Percentiles rank a stretch among this genome's conserved stretches.
These are phyloP conservation scores for Mrakia blollopis DNA, from an alignment of 768 basidiomycete genomes.

Conservation along the genomic window DNA sequence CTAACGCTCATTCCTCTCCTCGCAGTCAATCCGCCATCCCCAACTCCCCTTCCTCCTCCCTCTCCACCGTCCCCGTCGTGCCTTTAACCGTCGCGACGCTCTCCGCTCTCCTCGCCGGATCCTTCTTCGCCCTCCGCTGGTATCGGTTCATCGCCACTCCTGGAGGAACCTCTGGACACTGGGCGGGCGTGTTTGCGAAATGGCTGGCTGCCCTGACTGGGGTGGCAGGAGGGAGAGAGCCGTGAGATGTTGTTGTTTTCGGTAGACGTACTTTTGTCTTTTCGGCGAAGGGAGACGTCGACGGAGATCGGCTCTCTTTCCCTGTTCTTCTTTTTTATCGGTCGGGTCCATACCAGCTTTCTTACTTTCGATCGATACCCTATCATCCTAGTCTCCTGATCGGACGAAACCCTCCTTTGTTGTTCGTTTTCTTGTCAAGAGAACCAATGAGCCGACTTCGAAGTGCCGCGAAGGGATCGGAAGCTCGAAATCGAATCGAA, in stretches of 20 bases:
- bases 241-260: no score
- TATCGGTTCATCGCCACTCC: background rate
- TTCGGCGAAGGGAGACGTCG: no score
- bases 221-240: background rate
- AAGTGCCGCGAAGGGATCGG: background rate
- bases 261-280: no score
- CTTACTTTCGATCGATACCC: no score
- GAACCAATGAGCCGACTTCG: no score
- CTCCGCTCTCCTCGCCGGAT: slow-evolving; percentile 2
- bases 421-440: no score
- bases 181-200: background rate
- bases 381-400: no score
- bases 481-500: background rate
- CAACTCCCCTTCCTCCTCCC: slow-evolving; percentile 11
- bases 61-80: background rate
- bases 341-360: no score
- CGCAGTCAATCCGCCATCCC: slow-evolving; percentile 24
- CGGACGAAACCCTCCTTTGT: no score
- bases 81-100: slow-evolving; percentile 8
- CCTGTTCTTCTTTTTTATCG: no score
- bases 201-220: background rate
- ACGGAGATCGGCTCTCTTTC: background rate
- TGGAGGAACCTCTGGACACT: background rate
- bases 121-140: slow-evolving; percentile 11
- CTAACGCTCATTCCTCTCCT: background rate